Percentiles rank a stretch among this genome's conserved stretches.
These are phyloP conservation scores for Protomyces pachydermus DNA, from an alignment of 1,139 yeast species.

Conservation along the genomic window DNA sequence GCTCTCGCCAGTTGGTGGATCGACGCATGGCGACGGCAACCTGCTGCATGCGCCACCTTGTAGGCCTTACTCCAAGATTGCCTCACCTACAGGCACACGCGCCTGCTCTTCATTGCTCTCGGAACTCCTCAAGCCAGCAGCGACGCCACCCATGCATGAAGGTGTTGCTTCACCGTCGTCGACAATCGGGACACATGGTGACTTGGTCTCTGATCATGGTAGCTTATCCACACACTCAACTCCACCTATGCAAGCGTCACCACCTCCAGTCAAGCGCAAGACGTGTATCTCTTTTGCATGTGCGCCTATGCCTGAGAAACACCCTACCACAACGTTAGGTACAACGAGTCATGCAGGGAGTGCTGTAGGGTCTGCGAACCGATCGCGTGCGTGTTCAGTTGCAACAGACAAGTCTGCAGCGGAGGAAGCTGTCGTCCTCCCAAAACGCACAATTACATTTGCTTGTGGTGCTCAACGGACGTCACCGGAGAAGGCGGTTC, in stretches of 20 bases:
- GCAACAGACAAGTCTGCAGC: background rate
- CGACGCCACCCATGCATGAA: slow-evolving; percentile 9
- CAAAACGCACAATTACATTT: background rate
- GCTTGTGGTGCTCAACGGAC: background rate
- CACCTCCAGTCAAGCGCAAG: background rate
- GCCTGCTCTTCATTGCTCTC: slow-evolving; percentile 23
- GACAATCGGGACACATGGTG: slow-evolving; percentile 6
- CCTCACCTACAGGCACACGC: slow-evolving; percentile 11
- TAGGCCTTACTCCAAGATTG: slow-evolving; percentile 1
- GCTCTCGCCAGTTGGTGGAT: background rate
- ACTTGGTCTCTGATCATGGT: slow-evolving; percentile 18
- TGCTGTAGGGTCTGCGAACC: background rate
- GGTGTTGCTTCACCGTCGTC: background rate
- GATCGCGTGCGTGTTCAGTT: background rate
- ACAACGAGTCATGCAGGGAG: no score
- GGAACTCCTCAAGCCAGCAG: slow-evolving; percentile 3
- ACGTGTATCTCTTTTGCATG: background rate
- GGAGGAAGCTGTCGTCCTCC: background rate
- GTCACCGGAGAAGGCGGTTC: background rate
- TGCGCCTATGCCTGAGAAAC: background rate
- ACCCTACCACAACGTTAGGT: background rate
- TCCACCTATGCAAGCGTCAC: slow-evolving; percentile 17
- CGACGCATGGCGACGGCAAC: no score
- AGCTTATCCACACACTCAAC: slow-evolving; percentile 16
- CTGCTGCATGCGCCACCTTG: background rate